Base-by-base conservation (phyloP, 805 yeast species). In the Tetrapisispora namnaoensis region DNA sequence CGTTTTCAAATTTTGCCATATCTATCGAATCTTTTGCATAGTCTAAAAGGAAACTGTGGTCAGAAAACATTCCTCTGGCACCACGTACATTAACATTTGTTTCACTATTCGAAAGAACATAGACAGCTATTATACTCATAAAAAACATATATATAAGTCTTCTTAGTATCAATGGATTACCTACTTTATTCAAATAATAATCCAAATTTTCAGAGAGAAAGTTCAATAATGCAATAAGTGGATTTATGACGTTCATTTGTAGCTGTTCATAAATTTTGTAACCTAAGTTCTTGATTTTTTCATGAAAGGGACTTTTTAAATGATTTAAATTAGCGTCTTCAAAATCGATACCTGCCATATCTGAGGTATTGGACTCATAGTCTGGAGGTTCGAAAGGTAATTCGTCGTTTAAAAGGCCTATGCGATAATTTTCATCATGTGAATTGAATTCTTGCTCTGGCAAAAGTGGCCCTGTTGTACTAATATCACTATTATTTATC, bases 91-190 rank as follows among this genome's bases (percentile, higher is more conserved):
- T 57, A 40, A 70, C 69, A 27, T 61, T 63, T 1, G 82, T 60
- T 13, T 74, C 51, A 4, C 82, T 83, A 44, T 80, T 72, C 37
- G 74, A 63, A 3, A 86, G 71, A 2, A 85, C 69, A 10, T 75
- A 57, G 53, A 79, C 79, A 3, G 84, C 67, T 2, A 82, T 55
- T 0, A 70, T 48, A 16, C 85, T 75, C 49, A 86, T 75, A 40
- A 81, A 59, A 2, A 79, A 54, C 10, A 90, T 83, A 56, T 86
- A 86, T 0, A 84, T 59, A 22, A 89, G 70, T 42, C 96, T 70
- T 55, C 82, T 83, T 20, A 88, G 79, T 37, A 90, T 82, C 43
- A 87, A 67, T 4, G 96, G 96, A 58, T 89, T 87, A 5, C 95
- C 95, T 18, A 84, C 54, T 51, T 76, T 75, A n/a, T 80, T 70